Base-by-base conservation (phyloP, 2,329 filamentous ascomycete genomes). In the Nigrospora sphaerica region DNA sequence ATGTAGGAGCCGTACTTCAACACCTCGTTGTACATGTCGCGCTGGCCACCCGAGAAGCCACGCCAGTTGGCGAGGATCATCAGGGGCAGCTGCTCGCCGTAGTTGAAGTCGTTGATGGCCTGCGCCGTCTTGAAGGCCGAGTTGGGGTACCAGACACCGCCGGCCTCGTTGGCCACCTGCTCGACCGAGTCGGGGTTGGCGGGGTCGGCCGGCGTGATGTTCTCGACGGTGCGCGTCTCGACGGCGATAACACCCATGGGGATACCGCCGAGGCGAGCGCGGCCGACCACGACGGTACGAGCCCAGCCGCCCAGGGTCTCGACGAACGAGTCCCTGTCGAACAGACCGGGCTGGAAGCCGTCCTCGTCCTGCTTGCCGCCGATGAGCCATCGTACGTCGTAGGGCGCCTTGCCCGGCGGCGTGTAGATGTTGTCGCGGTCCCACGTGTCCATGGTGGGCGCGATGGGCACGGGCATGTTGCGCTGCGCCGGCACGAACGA, bases 21-120 rank as follows among this genome's bases (percentile, higher is more conserved):
- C 14, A 98, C 93, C 73, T 98, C 93, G 74, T 97, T 96, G 83
- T 95, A 98, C 93, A 98, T 98, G 72, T 98, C 93, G 58, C 92
- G 89, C 73, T 98, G 93, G 54, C 93, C 93, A 75, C 93, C 93
- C 57, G 93, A 98, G 88, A 98, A 98, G 76, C 93, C 93, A 83
- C 93, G 86, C 93, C 93, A 98, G 80, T 98, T 98, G 71, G 93
- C 93, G 54, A 98, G 83, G 65, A 98, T 98, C 90, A 98, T 97
- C 55, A 98, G 75, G 47, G 93, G 93, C 62, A 98, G 78, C 74
- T 98, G 93, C 73, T 98, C 93, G 66, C 93, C 93, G 56, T 95
- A 83, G 81, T 98, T 98, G 81, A 98, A 98, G 75, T 98, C 93
- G 61, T 86, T 90, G 73, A 98, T 95, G 47, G 93, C 93, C 71